These are phyloP conservation scores for Alloascoidea africana DNA, from an alignment of 805 yeast species.

Conservation along the genomic window DNA sequence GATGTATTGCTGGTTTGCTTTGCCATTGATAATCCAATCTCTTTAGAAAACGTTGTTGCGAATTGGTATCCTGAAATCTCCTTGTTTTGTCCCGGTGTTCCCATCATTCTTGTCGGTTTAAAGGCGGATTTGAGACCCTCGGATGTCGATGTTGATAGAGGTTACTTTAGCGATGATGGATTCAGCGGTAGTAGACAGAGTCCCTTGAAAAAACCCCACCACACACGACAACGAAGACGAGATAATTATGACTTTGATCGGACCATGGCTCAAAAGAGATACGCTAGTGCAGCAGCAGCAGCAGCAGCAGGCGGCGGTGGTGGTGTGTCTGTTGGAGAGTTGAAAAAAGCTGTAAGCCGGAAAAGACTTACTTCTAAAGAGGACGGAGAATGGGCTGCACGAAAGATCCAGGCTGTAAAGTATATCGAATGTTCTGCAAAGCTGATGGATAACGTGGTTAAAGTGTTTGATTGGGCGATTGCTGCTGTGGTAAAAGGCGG, in stretches of 20 bases:
- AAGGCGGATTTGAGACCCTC: constrained; percentile 56
- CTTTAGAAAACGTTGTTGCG: constrained; percentile 61
- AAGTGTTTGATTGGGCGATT: constrained; percentile 51
- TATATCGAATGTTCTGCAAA: constrained; percentile 76
- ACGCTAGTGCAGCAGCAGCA: constrained; percentile 18
- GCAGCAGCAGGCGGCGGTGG: constrained; percentile 2
- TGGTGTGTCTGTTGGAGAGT: constrained; percentile 10
- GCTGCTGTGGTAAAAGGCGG: too few species aligned
- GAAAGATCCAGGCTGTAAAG: constrained; percentile 48
- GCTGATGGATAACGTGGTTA: constrained; percentile 44
- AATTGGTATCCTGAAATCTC: constrained; percentile 81
- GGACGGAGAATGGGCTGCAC: constrained; percentile 36
- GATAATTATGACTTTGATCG: too few species aligned
- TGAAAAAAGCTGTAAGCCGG: constrained; percentile 13
- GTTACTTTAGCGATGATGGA: too few species aligned
- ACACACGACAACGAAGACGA: constrained; percentile 10
- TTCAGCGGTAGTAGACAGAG: too few species aligned
- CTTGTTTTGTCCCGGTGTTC: constrained; percentile 71
- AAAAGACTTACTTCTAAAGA: constrained; percentile 16
- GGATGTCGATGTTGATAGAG: constrained; percentile 9
- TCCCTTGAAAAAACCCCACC: too few species aligned
- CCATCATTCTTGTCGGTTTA: constrained; percentile 70
- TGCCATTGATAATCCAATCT: constrained; percentile 43
- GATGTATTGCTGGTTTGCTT: constrained; percentile 67
- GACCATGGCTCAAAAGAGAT: constrained; percentile 10